Percentiles rank a stretch among this genome's conserved stretches.
Conservation (phyloP, 495 filamentous ascomycete species). For the Podospora bellae-mahoneyi region DNA sequence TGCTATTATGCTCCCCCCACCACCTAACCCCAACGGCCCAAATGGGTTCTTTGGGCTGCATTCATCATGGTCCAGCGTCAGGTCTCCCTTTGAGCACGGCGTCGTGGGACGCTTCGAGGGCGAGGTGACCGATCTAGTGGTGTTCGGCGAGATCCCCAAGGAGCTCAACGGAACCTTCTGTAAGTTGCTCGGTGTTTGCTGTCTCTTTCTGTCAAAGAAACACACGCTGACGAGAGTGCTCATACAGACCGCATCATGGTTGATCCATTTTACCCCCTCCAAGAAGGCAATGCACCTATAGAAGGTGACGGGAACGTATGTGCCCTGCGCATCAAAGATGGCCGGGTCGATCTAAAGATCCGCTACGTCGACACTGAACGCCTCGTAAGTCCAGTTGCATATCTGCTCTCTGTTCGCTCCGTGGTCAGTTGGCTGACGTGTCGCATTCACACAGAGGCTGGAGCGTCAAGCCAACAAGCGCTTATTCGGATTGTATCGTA, state of each 20-base stretch:
- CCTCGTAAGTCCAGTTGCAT: background rate
- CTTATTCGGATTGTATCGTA: background rate
- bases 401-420: no score
- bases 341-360: background rate
- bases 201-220: no score
- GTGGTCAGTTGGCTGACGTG: no score
- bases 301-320: background rate
- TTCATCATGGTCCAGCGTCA: conserved; percentile 4
- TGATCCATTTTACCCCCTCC: background rate
- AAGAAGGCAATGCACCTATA: background rate
- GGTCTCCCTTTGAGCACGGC: conserved; percentile 9
- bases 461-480: background rate
- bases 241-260: background rate
- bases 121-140: background rate
- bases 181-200: no score
- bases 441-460: background rate
- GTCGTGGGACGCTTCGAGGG: background rate
- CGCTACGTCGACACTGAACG: conserved; percentile 1
- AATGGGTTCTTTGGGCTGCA: conserved; percentile 9
- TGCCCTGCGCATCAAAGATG: background rate
- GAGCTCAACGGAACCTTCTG: background rate
- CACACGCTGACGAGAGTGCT: no score
- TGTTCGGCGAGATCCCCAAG: conserved; percentile 1
- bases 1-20: no score
- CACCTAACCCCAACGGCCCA: background rate